These are phyloP conservation scores for Lasiodiplodia gonubiensis DNA, from an alignment of 2,329 filamentous ascomycete genomes.

Conservation along the genomic window DNA sequence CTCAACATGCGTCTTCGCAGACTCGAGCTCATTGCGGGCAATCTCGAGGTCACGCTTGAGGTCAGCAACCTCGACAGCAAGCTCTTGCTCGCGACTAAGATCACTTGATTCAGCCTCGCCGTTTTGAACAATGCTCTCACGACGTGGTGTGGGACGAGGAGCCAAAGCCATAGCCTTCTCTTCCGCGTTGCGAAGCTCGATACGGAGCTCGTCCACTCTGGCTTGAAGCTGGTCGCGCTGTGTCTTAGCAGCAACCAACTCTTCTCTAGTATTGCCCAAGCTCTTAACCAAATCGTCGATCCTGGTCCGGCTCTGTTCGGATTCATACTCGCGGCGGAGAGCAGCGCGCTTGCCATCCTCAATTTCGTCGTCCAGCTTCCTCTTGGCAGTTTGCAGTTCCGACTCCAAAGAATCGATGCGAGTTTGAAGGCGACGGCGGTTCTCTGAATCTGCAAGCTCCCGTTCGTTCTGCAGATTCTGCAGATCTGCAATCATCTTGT, in stretches of 20 bases:
- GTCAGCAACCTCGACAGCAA: slow-evolving; percentile 82
- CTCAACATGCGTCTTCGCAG: slow-evolving; percentile 79
- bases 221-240: slow-evolving; percentile 87
- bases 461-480: slow-evolving; percentile 93
- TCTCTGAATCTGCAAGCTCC: slow-evolving; percentile 82
- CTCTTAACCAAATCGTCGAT: slow-evolving; percentile 89
- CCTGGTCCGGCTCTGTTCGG: slow-evolving; percentile 83
- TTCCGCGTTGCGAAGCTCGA: slow-evolving; percentile 86
- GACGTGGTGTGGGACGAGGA: slow-evolving; percentile 73
- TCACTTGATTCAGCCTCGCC: slow-evolving; percentile 60
- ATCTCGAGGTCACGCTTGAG: slow-evolving; percentile 87
- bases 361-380: slow-evolving; percentile 79
- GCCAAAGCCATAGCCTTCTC: slow-evolving; percentile 84
- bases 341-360: slow-evolving; percentile 85
- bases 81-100: slow-evolving; percentile 73
- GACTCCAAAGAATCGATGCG: slow-evolving; percentile 79
- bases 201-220: slow-evolving; percentile 84
- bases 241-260: slow-evolving; percentile 84
- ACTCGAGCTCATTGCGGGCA: slow-evolving; percentile 78
- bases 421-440: slow-evolving; percentile 76
- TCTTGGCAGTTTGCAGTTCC: slow-evolving; percentile 78
- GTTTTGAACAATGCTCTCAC: slow-evolving; percentile 44
- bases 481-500: slow-evolving; percentile 79
- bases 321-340: slow-evolving; percentile 87
- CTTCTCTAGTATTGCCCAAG: slow-evolving; percentile 80